Conservation (phyloP, 148 eudicot genomes). For the Vaccinium vitisidaea region DNA sequence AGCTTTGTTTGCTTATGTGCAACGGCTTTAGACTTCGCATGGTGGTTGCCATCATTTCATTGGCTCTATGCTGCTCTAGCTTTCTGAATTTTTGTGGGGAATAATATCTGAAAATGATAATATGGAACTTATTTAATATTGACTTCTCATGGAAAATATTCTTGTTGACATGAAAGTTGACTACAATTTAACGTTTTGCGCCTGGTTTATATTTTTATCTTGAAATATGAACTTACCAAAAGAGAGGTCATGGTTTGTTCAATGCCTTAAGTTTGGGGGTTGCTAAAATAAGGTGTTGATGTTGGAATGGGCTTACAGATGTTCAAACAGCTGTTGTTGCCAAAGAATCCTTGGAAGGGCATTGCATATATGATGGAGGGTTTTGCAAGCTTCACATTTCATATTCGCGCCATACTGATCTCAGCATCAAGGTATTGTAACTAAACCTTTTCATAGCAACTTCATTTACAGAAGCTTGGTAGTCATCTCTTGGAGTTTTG, state of each 20-base stretch:
- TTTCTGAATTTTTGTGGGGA: not conserved
- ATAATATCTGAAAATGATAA: not conserved
- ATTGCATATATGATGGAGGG: conserved; percentile 98
- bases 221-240: not conserved
- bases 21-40: not conserved
- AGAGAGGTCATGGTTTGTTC: conserved; percentile 4
- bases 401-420: conserved; percentile 95
- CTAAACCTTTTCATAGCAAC: not conserved
- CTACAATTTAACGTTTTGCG: not conserved
- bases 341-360: conserved; percentile 94
- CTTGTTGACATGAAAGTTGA: not conserved
- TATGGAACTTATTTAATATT: not conserved
- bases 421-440: conserved; percentile 79
- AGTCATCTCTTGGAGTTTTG: conserved; percentile 6
- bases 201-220: not conserved
- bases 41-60: not conserved
- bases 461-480: not conserved
- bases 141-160: not conserved
- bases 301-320: conserved; percentile 47
- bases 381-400: conserved; percentile 93
- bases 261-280: not conserved
- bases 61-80: not conserved
- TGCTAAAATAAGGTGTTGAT: not conserved
- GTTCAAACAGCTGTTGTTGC: conserved; percentile 89
- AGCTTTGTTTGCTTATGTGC: not conserved